Percentiles rank a stretch among this genome's conserved stretches.
Evolutionary conservation across 495 filamentous ascomycete species (phyloP).

Genomic region (Hypoxylon rickii): DNA sequence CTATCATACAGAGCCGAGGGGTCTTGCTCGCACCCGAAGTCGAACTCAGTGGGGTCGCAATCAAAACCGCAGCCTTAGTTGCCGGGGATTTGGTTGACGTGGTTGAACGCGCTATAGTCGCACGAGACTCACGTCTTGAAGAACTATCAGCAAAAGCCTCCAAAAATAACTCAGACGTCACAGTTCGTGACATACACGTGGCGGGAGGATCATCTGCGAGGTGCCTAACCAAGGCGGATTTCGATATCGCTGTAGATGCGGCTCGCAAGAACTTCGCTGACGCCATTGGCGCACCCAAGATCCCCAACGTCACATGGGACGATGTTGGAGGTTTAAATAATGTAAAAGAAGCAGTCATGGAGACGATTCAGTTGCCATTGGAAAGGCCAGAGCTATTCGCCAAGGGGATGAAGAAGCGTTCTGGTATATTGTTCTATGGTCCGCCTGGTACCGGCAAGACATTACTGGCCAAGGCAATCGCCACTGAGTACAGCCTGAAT

Average conservation of each 20-base stretch:
- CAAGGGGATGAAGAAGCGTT: slow-evolving; percentile 98
- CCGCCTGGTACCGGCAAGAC: slow-evolving; percentile 98
- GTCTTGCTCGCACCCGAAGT: slow-evolving; percentile 77
- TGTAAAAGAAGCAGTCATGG: slow-evolving; percentile 93
- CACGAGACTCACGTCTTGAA: slow-evolving; percentile 73
- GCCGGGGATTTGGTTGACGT: slow-evolving; percentile 94
- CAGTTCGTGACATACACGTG: slow-evolving; percentile 78
- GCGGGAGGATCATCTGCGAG: slow-evolving; percentile 83
- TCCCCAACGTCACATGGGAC: slow-evolving; percentile 94
- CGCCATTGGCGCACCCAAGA: slow-evolving; percentile 96
- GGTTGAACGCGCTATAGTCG: slow-evolving; percentile 83
- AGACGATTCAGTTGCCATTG: slow-evolving; percentile 94
- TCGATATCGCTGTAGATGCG: slow-evolving; percentile 87
- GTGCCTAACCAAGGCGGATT: slow-evolving; percentile 83
- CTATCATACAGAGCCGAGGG: slow-evolving; percentile 74
- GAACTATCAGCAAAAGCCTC: slow-evolving; percentile 56
- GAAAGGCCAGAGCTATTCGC: slow-evolving; percentile 94
- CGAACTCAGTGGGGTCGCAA: slow-evolving; percentile 77
- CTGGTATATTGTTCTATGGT: slow-evolving; percentile 96
- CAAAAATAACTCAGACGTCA: slow-evolving; percentile 53
- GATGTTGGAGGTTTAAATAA: slow-evolving; percentile 93
- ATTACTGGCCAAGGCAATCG: slow-evolving; percentile 94
- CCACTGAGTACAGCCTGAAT: slow-evolving; percentile 96
- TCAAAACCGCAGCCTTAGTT: slow-evolving; percentile 95
- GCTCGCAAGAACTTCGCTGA: slow-evolving; percentile 98